Evolutionary conservation across 2,329 filamentous ascomycete genomes (phyloP), one percentile per base, ranked within the genome.

Genomic region (Botrytis aclada): DNA sequence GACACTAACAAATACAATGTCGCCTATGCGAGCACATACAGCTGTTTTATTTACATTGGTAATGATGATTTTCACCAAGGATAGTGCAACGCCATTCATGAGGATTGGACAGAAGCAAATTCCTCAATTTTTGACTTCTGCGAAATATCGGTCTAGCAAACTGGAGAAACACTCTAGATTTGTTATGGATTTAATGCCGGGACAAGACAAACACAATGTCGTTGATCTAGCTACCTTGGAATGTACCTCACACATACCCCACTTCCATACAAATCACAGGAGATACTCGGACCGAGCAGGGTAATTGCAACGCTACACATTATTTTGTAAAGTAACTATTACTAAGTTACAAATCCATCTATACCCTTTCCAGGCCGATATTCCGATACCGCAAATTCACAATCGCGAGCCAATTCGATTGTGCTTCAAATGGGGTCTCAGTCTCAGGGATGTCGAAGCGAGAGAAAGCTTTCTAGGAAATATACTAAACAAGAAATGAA

Each of bases 401-500:
- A 39, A 25, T 47, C 4, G 39, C n/a, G 6, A 29, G 18, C 16
- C 32, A 22, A 18, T 45, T 66, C 12, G 41, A 34, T 32, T 45
- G n/a, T 62, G 34, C 37, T 63, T 29, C n/a, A 43, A 32, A 41
- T 25, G 56, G 34, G 37, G 32, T n/a, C 32, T 62, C 54, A 37
- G 39, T n/a, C 32, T 62, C 67, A 62, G 54, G 67, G 67, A 62
- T 70, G 32, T 29, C 54, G 54, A 70, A 70, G 56, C 56, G 67
- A 69, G 47, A 45, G 29, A 45, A n/a, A 45, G 54, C 37, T 70
- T 45, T 70, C 67, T 41, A 37, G 39, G 54, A 37, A 22, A 34
- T 14, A 37, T 22, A 56, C 47, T 56, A 69, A 56, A 56, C 51
- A 69, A 41, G 37, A 41, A 69, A 56, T 62, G 29, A 45, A n/a